These are phyloP conservation scores for Nannizziopsis arthrosporioides DNA, from an alignment of 2,329 filamentous ascomycete genomes.

Conservation along the genomic window DNA sequence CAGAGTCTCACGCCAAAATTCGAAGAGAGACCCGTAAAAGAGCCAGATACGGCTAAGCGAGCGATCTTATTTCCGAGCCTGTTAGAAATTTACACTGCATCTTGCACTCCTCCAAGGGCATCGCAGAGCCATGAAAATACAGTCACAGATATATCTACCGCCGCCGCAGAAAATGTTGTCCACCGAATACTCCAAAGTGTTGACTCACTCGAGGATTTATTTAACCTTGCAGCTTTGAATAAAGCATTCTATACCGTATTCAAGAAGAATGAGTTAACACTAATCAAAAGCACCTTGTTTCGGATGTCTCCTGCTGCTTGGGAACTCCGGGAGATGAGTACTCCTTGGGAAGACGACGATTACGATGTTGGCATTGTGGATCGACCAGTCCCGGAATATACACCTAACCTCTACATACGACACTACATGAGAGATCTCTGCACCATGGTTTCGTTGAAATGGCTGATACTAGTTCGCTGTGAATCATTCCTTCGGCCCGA, in stretches of 20 bases:
- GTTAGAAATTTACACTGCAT: slow-evolving; percentile 2
- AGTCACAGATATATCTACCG: slow-evolving; percentile 27
- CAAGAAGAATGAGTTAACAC: slow-evolving; percentile 44
- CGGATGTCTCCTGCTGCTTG: slow-evolving; percentile 48
- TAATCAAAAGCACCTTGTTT: slow-evolving; percentile 42
- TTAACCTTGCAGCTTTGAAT: slow-evolving; percentile 43
- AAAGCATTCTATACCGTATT: slow-evolving; percentile 47
- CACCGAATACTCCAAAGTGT: slow-evolving; percentile 41
- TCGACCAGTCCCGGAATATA: slow-evolving; percentile 42
- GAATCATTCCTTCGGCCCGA: slow-evolving; percentile 46
- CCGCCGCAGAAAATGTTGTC: slow-evolving; percentile 41
- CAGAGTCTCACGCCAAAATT: neutral
- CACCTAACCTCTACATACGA: slow-evolving; percentile 41
- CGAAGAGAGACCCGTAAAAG: neutral
- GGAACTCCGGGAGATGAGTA: slow-evolving; percentile 49
- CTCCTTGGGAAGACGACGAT: slow-evolving; percentile 38
- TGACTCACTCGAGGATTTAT: slow-evolving; percentile 43
- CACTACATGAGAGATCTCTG: slow-evolving; percentile 43
- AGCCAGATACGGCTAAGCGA: neutral
- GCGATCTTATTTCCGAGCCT: neutral
- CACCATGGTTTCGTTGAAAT: slow-evolving; percentile 44
- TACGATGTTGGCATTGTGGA: slow-evolving; percentile 32
- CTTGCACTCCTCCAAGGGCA: slow-evolving; percentile 1
- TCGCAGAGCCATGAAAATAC: slow-evolving; percentile 12
- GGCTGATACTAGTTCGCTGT: slow-evolving; percentile 45